These are phyloP conservation scores for Exophiala bonariae DNA, from an alignment of 2,329 filamentous ascomycete species.

Conservation along the genomic window DNA sequence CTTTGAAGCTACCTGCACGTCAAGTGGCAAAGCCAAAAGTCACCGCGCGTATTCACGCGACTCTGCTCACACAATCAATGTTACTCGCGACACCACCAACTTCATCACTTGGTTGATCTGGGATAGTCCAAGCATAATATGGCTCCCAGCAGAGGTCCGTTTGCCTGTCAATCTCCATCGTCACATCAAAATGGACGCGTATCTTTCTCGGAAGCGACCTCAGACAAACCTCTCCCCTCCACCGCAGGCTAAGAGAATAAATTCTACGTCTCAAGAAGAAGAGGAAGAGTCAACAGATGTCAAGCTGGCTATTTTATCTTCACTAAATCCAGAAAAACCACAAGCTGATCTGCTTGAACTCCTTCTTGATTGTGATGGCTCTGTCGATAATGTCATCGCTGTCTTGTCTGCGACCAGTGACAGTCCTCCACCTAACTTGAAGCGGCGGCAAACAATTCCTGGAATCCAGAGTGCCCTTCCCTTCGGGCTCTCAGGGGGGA, in stretches of 20 bases:
- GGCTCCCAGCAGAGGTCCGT: slow-evolving; percentile 24
- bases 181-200: slow-evolving; percentile 40
- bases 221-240: slow-evolving; percentile 23
- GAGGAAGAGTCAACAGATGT: slow-evolving; percentile 82
- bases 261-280: slow-evolving; percentile 18
- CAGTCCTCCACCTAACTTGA: slow-evolving; percentile 33
- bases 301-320: slow-evolving; percentile 81
- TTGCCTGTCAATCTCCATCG: too few species aligned
- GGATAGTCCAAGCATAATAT: slow-evolving; percentile 11
- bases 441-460: slow-evolving; percentile 38
- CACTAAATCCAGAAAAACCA: slow-evolving; percentile 65
- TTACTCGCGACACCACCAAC: too few species aligned
- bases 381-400: slow-evolving; percentile 64
- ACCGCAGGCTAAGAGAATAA: slow-evolving; percentile 3
- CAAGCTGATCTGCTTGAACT: slow-evolving; percentile 74
- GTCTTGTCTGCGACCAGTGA: slow-evolving; percentile 46
- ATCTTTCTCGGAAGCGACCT: slow-evolving; percentile 38
- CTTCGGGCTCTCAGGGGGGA: slow-evolving; percentile 26
- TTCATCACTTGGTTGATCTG: not conserved
- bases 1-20: too few species aligned
- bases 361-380: slow-evolving; percentile 75
- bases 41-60: too few species aligned
- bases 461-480: slow-evolving; percentile 66
- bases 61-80: too few species aligned
- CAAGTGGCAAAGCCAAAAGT: too few species aligned